Conservation (phyloP, 345 rosid genomes). For the Eucalyptus regnans region DNA sequence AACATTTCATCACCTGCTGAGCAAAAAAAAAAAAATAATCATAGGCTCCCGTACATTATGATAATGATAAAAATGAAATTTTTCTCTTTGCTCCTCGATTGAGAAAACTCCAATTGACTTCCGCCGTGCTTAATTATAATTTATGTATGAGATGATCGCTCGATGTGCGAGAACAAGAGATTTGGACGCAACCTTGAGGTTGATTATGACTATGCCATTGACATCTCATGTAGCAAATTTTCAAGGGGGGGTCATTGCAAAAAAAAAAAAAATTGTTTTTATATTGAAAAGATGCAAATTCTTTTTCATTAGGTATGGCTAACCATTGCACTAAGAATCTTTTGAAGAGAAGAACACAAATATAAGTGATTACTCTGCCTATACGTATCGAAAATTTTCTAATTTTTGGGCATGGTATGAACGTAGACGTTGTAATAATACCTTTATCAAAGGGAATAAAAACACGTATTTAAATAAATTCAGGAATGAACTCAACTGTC, state of each 20-base stretch:
- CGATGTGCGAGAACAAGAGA: no score
- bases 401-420: neutral
- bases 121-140: neutral
- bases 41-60: neutral
- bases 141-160: no score
- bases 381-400: neutral
- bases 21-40: no score
- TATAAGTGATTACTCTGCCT: neutral
- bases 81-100: neutral
- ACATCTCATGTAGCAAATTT: neutral
- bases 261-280: no score
- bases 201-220: neutral
- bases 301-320: neutral
- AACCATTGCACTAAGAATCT: fast-evolving
- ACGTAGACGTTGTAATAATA: neutral
- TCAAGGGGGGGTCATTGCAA: fast-evolving
- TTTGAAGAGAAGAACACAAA: neutral
- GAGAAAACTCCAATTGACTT: neutral
- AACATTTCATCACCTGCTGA: neutral
- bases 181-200: no score
- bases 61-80: neutral
- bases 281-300: neutral
- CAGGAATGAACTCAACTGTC: neutral
- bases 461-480: neutral
- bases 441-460: neutral